Percentiles rank a stretch among this genome's conserved stretches.
phyloP scores from a whole-genome alignment of 73 alveolate species.

The Paramecium sonneborni region DNA sequence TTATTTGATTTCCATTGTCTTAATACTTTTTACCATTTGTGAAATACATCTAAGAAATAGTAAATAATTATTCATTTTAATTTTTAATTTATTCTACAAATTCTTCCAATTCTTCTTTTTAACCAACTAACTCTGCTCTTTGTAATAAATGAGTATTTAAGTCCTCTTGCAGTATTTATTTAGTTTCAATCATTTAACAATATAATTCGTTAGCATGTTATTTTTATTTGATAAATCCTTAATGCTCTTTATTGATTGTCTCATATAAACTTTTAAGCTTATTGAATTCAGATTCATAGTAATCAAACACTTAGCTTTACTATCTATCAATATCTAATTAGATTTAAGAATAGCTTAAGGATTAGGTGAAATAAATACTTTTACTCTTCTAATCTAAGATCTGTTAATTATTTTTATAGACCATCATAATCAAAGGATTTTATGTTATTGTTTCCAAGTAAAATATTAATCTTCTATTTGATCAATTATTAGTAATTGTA shows the following conservation, averaged over 20 bases:
- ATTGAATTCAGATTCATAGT: constrained; percentile 44
- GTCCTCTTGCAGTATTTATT: constrained; percentile 55
- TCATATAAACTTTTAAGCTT: constrained; percentile 15
- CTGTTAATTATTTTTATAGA: constrained; percentile 19
- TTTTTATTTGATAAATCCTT: neutral
- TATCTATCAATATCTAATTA: constrained; percentile 38
- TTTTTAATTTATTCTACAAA: constrained; percentile 19
- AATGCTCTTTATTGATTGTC: neutral
- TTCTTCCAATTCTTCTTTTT: constrained; percentile 66
- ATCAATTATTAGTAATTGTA: neutral
- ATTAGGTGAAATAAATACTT: neutral
- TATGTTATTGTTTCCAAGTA: neutral
- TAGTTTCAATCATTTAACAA: constrained; percentile 50
- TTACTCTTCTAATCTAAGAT: constrained; percentile 19
- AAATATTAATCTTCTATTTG: neutral
- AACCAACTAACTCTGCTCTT: constrained; percentile 65
- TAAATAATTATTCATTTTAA: constrained; percentile 15
- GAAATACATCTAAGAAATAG: neutral
- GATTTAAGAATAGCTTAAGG: neutral
- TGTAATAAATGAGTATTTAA: constrained; percentile 47
- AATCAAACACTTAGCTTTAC: constrained; percentile 38
- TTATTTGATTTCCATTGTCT: constrained; percentile 52
- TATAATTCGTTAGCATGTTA: neutral
- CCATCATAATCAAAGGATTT: neutral
- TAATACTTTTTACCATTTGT: constrained; percentile 44